Evolutionary conservation across 805 yeast species (phyloP).

Genomic region (Metschnikowia baotianmanensis): DNA sequence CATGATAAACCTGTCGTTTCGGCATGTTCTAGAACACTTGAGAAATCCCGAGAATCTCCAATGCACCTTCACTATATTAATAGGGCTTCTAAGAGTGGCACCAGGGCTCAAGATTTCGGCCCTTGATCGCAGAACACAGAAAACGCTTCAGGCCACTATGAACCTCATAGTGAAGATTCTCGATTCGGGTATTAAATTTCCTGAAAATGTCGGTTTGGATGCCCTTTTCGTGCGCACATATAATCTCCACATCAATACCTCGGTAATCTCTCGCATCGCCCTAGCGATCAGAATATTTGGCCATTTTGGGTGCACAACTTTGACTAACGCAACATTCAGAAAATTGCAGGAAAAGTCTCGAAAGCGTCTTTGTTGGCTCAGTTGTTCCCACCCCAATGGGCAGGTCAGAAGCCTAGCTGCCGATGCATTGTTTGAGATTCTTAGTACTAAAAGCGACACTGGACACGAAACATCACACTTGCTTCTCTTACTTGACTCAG

Average conservation of each 20-base stretch:
- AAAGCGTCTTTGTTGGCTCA: slow-evolving; percentile 25
- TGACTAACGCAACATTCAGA: too few species aligned
- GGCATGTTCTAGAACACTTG: slow-evolving; percentile 18
- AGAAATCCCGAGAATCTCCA: not conserved
- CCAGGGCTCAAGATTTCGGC: slow-evolving; percentile 9
- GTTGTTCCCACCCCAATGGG: slow-evolving; percentile 30
- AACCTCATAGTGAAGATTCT: slow-evolving; percentile 37
- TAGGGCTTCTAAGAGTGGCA: slow-evolving; percentile 21
- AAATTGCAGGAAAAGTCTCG: slow-evolving; percentile 15
- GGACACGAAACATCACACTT: too few species aligned
- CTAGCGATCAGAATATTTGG: slow-evolving; percentile 46
- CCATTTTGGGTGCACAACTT: too few species aligned
- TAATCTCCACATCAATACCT: slow-evolving; percentile 55
- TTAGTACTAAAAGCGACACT: slow-evolving; percentile 20
- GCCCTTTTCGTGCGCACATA: slow-evolving; percentile 47
- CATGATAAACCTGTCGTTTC: slow-evolving; percentile 43
- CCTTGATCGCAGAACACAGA: slow-evolving; percentile 20
- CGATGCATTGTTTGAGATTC: slow-evolving; percentile 41
- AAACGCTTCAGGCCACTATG: slow-evolving; percentile 25
- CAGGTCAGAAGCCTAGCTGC: slow-evolving; percentile 37
- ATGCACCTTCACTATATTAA: slow-evolving; percentile 13
- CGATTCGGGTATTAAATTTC: slow-evolving; percentile 37
- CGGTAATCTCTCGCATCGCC: slow-evolving; percentile 35
- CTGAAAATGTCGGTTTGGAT: slow-evolving; percentile 26
- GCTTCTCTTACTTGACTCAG: not conserved